Evolutionary conservation across 2,329 filamentous ascomycete genomes (phyloP).

Genomic region (Fusarium temperatum): DNA sequence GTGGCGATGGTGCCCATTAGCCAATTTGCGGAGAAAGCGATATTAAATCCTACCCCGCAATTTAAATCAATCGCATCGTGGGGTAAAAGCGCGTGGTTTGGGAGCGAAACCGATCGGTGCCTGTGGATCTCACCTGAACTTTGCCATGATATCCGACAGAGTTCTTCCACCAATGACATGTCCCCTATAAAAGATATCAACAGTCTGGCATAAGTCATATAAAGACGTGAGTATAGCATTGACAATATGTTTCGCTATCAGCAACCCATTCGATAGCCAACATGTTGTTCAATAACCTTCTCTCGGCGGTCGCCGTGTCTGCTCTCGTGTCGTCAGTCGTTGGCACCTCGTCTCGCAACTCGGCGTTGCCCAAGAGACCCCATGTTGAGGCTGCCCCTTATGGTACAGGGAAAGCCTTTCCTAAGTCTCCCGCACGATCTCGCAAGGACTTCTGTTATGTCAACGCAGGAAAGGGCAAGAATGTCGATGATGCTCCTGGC

Average conservation of each 20-base stretch:
- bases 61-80: not conserved
- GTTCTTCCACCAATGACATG: not conserved
- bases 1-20: not conserved
- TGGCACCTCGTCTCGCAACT: not conserved
- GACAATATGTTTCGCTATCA: not conserved
- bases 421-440: constrained; percentile 18
- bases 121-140: not conserved
- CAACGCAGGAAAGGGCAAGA: constrained; percentile 16
- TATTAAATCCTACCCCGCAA: not conserved
- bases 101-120: not conserved
- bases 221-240: not conserved
- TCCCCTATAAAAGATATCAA: not conserved
- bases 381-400: constrained; percentile 30
- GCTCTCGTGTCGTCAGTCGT: constrained; percentile 17
- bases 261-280: too few relatives aligned
- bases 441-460: constrained; percentile 33
- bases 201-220: not conserved
- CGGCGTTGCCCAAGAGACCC: constrained; percentile 28
- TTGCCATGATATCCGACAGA: not conserved
- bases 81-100: not conserved
- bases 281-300: constrained; percentile 18
- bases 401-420: constrained; percentile 26
- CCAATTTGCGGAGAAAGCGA: not conserved
- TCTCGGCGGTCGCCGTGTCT: constrained; percentile 18
- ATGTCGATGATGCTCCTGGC: constrained; percentile 23